Evolutionary conservation across 257 asterid genomes (phyloP).

Genomic region (Ocimum tenuiflorum): DNA sequence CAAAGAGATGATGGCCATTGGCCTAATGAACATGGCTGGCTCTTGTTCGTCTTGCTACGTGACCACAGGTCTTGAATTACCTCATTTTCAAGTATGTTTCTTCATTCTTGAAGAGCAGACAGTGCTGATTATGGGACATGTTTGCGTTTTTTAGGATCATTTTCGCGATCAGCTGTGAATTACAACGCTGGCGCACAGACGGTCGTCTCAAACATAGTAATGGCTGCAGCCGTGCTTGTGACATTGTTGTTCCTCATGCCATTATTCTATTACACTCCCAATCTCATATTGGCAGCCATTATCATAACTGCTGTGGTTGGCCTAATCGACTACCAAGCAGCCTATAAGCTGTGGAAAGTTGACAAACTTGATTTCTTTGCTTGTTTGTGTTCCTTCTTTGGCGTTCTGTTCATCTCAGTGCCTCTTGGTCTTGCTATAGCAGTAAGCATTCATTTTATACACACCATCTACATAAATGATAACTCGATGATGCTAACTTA

Average conservation of each 20-base stretch:
- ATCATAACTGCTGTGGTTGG: constrained; percentile 90
- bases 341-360: constrained; percentile 69
- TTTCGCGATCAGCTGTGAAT: constrained; percentile 92
- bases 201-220: constrained; percentile 68
- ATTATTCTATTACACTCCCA: constrained; percentile 77
- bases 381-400: constrained; percentile 73
- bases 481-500: background rate
- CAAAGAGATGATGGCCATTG: constrained; percentile 98
- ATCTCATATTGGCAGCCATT: constrained; percentile 74
- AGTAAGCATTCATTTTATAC: constrained; percentile 32
- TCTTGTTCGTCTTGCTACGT: constrained; percentile 90
- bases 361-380: constrained; percentile 90
- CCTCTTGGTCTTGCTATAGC: constrained; percentile 93
- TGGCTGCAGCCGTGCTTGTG: constrained; percentile 77
- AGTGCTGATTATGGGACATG: background rate
- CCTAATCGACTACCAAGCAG: constrained; percentile 72
- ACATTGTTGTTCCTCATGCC: constrained; percentile 89
- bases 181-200: constrained; percentile 87
- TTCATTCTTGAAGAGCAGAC: background rate
- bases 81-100: background rate
- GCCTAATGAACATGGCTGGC: constrained; percentile 98
- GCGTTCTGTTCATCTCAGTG: constrained; percentile 93
- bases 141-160: constrained; percentile 54
- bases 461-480: background rate
- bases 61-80: constrained; percentile 53